Evolutionary conservation across 2,329 filamentous ascomycete genomes (phyloP), one percentile per base, ranked within the genome.

Genomic region (Knufia fluminis): DNA sequence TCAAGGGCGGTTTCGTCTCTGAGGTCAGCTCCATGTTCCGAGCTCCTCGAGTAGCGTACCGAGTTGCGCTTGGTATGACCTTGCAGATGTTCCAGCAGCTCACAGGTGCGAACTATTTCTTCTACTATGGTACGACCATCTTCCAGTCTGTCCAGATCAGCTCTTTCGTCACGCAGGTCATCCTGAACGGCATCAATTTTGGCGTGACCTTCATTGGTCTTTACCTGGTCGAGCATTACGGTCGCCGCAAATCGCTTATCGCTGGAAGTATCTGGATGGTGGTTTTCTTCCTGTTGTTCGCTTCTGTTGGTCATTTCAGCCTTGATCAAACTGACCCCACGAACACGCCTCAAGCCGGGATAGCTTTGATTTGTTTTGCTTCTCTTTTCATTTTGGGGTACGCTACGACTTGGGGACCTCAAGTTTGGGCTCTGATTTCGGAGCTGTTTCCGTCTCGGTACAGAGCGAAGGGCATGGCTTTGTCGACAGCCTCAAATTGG

Each of bases 401-500:
- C 57, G 83, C 83, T 22, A 71, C 72, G 24, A 85, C 82, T 12
- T 87, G 82, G 82, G 83, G 83, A 19, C 83, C 83, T 1, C 50
- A 64, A 65, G 54, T 71, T 32, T 72, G 69, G 69, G 66, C 67
- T 17, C 65, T 70, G 55, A 64, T 66, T 50, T 63, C 63, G 49
- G 70, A 72, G 57, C 61, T 72, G 49, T 72, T 70, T 52, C 70
- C 70, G 4, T 62, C 66, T 38, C 66, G 68, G 46, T 70, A 70
- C 55, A 80, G 86, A 62, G 84, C 85, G 54, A 86, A 86, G 64
- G 80, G 81, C 56, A 86, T 88, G 75, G 86, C 85, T 10, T 69
- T 90, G 20, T 82, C 85, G 14, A 89, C 85, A 4, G 79, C 84
- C 1, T 79, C 83, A 33, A 90, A 90, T 67, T 90, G 85, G 85